Evolutionary conservation across 1,284 basidiomycete genomes (phyloP).

Genomic region (Abortiporus biennis): DNA sequence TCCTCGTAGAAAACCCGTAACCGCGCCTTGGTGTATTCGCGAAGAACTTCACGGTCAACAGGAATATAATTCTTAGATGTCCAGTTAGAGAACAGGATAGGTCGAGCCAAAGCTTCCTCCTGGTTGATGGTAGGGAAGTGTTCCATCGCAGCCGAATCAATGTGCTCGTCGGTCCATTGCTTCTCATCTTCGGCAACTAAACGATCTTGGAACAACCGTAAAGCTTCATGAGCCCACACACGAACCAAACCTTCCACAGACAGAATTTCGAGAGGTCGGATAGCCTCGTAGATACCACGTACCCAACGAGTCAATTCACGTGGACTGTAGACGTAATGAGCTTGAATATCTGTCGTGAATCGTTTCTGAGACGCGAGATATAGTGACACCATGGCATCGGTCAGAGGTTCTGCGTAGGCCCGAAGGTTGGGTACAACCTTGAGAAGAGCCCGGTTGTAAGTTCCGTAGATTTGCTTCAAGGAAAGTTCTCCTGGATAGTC

Average conservation of each 20-base stretch:
- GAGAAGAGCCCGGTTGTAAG: conserved; percentile 95
- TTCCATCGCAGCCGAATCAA: conserved; percentile 79
- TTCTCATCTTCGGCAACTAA: conserved; percentile 90
- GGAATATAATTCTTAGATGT: conserved; percentile 97
- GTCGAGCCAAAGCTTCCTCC: conserved; percentile 78
- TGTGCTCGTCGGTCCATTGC: conserved; percentile 91
- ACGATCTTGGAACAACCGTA: conserved; percentile 97
- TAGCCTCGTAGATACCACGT: conserved; percentile 95
- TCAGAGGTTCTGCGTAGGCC: conserved; percentile 91
- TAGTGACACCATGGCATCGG: conserved; percentile 96
- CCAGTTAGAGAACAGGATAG: conserved; percentile 99
- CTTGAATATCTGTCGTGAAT: conserved; percentile 95
- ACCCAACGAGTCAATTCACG: conserved; percentile 99
- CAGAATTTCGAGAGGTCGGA: conserved; percentile 87
- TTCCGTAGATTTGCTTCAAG: conserved; percentile 97
- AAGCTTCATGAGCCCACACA: conserved; percentile 97
- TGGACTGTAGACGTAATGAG: conserved; percentile 98
- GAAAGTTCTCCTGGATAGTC: conserved; percentile 98
- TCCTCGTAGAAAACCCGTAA: conserved; percentile 96
- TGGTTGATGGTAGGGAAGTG: conserved; percentile 92
- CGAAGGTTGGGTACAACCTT: conserved; percentile 94
- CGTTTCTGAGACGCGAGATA: conserved; percentile 91
- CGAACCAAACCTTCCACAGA: conserved; percentile 93
- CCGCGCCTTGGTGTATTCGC: conserved; percentile 96
- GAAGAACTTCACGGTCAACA: conserved; percentile 88